Evolutionary conservation across 306 rosid species (phyloP).

Genomic region (Prunus persica): Prunus_persica_NCBIv2 NC_034014.1:28706001-28706500

Average conservation of each 20-base stretch:
- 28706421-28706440: conserved; percentile 40
- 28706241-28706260: background rate
- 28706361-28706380: conserved; percentile 62
- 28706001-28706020: background rate
- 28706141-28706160: conserved; percentile 80
- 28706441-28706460: background rate
- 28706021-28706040: background rate
- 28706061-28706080: conserved; percentile 39
- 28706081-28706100: conserved; percentile 67
- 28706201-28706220: background rate
- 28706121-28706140: conserved; percentile 84
- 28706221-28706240: background rate
- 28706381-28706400: conserved; percentile 65
- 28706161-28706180: conserved; percentile 71
- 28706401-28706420: conserved; percentile 54
- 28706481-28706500: background rate
- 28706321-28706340: conserved; percentile 47
- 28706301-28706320: conserved; percentile 83
- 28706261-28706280: conserved; percentile 68
- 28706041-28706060: background rate
- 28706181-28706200: conserved; percentile 39
- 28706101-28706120: conserved; percentile 85
- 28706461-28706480: background rate
- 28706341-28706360: conserved; percentile 62
- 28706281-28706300: conserved; percentile 87